Base-by-base conservation (phyloP, 176 grass and related monocot species). In the Oryza brachyantha region DNA sequence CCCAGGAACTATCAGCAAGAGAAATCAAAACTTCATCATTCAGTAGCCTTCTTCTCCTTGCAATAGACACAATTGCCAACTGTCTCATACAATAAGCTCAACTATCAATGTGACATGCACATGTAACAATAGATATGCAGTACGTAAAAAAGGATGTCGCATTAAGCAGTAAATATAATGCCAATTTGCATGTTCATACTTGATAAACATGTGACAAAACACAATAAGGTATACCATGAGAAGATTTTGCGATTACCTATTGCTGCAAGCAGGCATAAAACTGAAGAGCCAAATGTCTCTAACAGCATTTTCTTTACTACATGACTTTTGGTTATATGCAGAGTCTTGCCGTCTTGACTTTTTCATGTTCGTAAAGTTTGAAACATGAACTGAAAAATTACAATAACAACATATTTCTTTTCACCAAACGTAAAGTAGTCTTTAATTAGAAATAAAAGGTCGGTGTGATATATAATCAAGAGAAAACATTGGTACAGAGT, bases 1-100 rank as follows among this genome's bases (percentile, higher is more conserved):
- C 76, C 96, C 96, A 98, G 21, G 96, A 94, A 77, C 66, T 76
- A 61, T 98, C 96, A 77, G 81, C 90, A 65, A 98, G 88, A 61
- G 90, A 82, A 80, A 80, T 78, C 73, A 98, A 80, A 67, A 89
- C 52, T 61, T 93, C 86, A 46, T 98, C 92, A 73, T 87, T 93
- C 63, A 95, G 80, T 35, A 98, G 67, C 43, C 86, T 94, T 48
- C 88, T 90, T 67, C 92, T 92, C 82, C 92, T 94, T 72, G 96
- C 88, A 77, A 94, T 95, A 60, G 96, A 91, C 68, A 91, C 17
- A 86, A 95, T 79, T 38, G 84, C 83, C 90, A 98, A 85, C 96
- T 98, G 84, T 57, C 81, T 69, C 41, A 79, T 36, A 77, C 29
- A 86, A 61, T 64, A 81, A 85, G 68, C 41, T 82, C 52, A 89